Percentiles rank a stretch among this genome's conserved stretches.
These are phyloP conservation scores for Fusarium marasasianum DNA, from an alignment of 2,329 filamentous ascomycete genomes.

Conservation along the genomic window DNA sequence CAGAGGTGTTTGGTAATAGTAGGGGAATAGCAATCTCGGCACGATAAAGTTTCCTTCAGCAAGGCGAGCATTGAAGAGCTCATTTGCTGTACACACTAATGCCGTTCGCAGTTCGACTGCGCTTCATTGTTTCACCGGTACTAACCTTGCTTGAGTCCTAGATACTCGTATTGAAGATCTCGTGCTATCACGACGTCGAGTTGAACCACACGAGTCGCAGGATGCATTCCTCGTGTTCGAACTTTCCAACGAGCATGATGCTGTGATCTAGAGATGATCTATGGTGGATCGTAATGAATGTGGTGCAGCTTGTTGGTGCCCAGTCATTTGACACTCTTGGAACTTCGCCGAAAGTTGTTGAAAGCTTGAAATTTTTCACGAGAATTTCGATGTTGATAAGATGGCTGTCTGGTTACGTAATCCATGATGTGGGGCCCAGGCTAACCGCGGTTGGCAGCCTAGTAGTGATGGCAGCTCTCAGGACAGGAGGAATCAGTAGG, in stretches of 20 bases:
- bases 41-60: constrained; percentile 67
- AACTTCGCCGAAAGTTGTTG: neutral
- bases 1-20: constrained; percentile 68
- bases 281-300: neutral
- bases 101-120: constrained; percentile 50
- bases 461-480: neutral
- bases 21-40: constrained; percentile 61
- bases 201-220: constrained; percentile 5
- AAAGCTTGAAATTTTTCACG: constrained; percentile 25
- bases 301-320: neutral
- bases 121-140: constrained; percentile 32
- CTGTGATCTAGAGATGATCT: constrained; percentile 1
- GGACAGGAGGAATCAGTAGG: neutral
- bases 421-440: neutral
- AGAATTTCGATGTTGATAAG: constrained; percentile 19
- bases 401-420: constrained; percentile 34
- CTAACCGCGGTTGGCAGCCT: neutral
- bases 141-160: constrained; percentile 11
- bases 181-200: constrained; percentile 5
- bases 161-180: constrained; percentile 26
- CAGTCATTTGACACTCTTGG: neutral
- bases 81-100: constrained; percentile 70
- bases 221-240: neutral
- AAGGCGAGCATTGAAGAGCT: constrained; percentile 60
- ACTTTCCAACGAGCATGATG: neutral